Evolutionary conservation across 306 rosid species (phyloP).

Genomic region (Citrullus colocynthis): DNA sequence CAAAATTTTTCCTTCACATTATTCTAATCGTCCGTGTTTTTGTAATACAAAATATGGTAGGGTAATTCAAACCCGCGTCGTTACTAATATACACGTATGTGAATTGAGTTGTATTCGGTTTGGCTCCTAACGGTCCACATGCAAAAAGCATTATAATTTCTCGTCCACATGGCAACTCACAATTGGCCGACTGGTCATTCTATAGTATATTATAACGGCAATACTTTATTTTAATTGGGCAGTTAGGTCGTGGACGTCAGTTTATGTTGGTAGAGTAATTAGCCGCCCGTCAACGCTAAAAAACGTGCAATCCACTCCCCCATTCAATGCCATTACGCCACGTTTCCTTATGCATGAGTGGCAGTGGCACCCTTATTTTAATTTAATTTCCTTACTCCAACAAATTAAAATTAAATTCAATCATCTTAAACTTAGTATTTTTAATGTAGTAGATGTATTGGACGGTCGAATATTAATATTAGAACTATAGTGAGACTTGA

Average conservation of each 20-base stretch:
- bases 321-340: not conserved
- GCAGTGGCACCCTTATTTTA: not conserved
- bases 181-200: not conserved
- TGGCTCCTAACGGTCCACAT: too few species aligned
- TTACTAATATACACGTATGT: too few species aligned
- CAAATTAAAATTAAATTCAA: too few species aligned
- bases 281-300: not conserved
- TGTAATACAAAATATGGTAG: too few species aligned
- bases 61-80: too few species aligned
- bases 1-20: too few species aligned
- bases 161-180: not conserved
- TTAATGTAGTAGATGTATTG: not conserved
- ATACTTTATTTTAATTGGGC: not conserved
- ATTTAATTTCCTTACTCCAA: not conserved
- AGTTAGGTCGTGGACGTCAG: not conserved
- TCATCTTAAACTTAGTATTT: too few species aligned
- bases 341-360: not conserved
- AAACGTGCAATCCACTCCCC: not conserved
- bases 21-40: too few species aligned
- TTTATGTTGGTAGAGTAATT: not conserved
- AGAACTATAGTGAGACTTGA: not conserved
- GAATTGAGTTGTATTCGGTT: too few species aligned
- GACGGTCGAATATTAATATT: not conserved
- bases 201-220: not conserved
- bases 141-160: too few species aligned